These are phyloP conservation scores for Zoysia matrella DNA, from an alignment of 202 grass and related monocot species.

Conservation along the genomic window DNA sequence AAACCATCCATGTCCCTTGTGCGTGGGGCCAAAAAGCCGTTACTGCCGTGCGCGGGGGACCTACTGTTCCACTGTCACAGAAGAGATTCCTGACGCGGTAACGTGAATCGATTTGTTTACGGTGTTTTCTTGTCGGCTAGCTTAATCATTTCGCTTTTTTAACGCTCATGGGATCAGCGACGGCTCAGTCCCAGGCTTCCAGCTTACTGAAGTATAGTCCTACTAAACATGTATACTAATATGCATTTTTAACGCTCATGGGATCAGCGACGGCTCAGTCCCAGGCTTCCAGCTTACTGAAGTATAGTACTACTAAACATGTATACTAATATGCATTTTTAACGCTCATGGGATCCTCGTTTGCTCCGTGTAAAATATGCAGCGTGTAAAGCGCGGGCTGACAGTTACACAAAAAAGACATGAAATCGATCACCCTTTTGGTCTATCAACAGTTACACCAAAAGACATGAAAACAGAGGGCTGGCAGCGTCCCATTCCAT, in stretches of 20 bases:
- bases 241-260: not conserved
- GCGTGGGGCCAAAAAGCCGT: not conserved
- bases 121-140: not conserved
- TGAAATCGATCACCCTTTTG: no score
- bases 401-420: no score
- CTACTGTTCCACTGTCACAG: not conserved
- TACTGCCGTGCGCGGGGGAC: not conserved
- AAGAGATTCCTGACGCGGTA: not conserved
- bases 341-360: no score
- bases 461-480: no score
- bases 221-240: no score
- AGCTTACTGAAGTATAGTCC: no score
- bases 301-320: no score
- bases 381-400: no score
- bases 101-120: not conserved
- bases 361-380: no score
- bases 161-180: not conserved
- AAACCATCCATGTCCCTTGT: slow-evolving; percentile 6
- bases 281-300: not conserved
- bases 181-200: not conserved
- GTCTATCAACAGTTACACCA: no score
- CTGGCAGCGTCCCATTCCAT: no score
- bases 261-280: not conserved
- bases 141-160: not conserved
- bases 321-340: no score